phyloP scores from a whole-genome alignment of 2,329 filamentous ascomycete genomes.

The Fusarium sp. region DNA sequence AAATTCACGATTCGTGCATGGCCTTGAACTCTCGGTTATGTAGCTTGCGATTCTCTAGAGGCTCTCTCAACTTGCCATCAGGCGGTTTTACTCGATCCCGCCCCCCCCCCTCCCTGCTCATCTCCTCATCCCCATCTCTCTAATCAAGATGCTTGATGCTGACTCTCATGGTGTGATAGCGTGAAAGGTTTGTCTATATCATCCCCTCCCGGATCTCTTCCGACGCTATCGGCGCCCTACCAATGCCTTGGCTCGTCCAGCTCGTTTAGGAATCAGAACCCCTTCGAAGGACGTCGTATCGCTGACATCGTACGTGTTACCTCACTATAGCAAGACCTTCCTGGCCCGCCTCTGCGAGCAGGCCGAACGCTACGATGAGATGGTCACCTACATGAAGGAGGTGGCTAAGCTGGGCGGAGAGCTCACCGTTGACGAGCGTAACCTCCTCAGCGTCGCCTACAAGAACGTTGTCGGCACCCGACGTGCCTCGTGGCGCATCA shows the following conservation, averaged over 20 bases:
- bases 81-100: neutral
- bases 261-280: conserved; percentile 27
- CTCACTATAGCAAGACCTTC: conserved; percentile 89
- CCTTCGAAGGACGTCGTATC: conserved; percentile 35
- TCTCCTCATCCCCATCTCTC: conserved; percentile 17
- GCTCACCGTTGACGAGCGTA: conserved; percentile 95
- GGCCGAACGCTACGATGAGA: conserved; percentile 99
- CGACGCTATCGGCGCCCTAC: conserved; percentile 20
- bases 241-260: conserved; percentile 28
- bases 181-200: conserved; percentile 70
- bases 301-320: conserved; percentile 43
- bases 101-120: conserved; percentile 2
- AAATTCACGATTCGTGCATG: conserved; percentile 5
- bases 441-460: conserved; percentile 98
- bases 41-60: conserved; percentile 3
- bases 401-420: conserved; percentile 88
- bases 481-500: conserved; percentile 99
- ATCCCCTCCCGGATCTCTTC: conserved; percentile 22
- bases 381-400: conserved; percentile 99
- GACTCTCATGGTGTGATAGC: conserved; percentile 58
- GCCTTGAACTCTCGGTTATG: neutral
- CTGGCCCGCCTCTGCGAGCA: conserved; percentile 99
- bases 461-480: conserved; percentile 99
- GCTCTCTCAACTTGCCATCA: neutral
- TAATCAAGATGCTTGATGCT: conserved; percentile 44